Conservation (phyloP, 768 basidiomycete species). For the Guyanaporus albipodus region DNA sequence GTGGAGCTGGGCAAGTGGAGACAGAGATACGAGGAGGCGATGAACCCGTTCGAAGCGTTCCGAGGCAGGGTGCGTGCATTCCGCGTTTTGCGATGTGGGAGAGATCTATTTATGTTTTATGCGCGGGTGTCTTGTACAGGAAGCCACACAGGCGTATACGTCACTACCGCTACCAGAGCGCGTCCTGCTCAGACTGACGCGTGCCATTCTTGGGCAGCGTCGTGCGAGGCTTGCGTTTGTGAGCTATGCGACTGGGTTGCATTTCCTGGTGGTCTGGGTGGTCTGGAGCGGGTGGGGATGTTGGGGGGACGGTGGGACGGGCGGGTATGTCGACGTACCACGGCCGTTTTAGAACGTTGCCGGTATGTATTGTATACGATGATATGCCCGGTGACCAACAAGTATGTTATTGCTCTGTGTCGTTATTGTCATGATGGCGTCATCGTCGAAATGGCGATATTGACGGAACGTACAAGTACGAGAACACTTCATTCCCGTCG, state of each 20-base stretch:
- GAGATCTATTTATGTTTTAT: background rate
- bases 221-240: slow-evolving; percentile 88
- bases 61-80: slow-evolving; percentile 73
- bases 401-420: too few species aligned
- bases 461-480: too few species aligned
- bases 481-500: too few species aligned
- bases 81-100: background rate
- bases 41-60: slow-evolving; percentile 99
- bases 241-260: slow-evolving; percentile 76
- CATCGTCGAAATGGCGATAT: too few species aligned
- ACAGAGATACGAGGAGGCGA: slow-evolving; percentile 89
- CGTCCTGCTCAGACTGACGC: slow-evolving; percentile 79
- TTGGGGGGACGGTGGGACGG: slow-evolving; percentile 43
- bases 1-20: slow-evolving; percentile 87
- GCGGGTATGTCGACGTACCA: slow-evolving; percentile 9
- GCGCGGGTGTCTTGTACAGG: too few species aligned
- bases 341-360: slow-evolving; percentile 12
- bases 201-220: slow-evolving; percentile 83
- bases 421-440: too few species aligned
- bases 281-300: slow-evolving; percentile 58
- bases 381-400: too few species aligned
- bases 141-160: slow-evolving; percentile 90
- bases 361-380: too few species aligned
- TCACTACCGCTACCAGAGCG: slow-evolving; percentile 90
- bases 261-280: slow-evolving; percentile 77